Evolutionary conservation across 768 basidiomycete genomes (phyloP).

Genomic region (Boletus subparvulus): DNA sequence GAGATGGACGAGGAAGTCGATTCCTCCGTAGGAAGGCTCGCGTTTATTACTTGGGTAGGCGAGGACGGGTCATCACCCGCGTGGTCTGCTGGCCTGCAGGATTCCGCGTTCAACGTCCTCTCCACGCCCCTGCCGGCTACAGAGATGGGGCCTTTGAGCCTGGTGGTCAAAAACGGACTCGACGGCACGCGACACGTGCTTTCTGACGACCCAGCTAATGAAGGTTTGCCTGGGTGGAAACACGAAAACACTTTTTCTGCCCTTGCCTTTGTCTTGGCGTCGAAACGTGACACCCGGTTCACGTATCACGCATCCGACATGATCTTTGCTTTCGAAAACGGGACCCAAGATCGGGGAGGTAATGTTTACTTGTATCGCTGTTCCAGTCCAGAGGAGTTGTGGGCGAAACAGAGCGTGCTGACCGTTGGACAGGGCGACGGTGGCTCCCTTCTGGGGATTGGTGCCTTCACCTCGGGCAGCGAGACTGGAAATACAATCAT

Average conservation of each 20-base stretch:
- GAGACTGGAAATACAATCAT: slow-evolving; percentile 45
- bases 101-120: slow-evolving; percentile 52
- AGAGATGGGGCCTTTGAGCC: slow-evolving; percentile 29
- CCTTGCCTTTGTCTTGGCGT: slow-evolving; percentile 89
- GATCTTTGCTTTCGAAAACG: slow-evolving; percentile 85
- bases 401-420: slow-evolving; percentile 82
- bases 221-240: slow-evolving; percentile 50
- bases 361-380: slow-evolving; percentile 87
- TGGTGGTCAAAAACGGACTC: slow-evolving; percentile 70
- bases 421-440: slow-evolving; percentile 65
- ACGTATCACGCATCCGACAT: slow-evolving; percentile 64
- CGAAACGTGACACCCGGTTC: slow-evolving; percentile 87
- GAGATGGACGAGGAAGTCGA: slow-evolving; percentile 94
- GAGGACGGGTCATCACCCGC: slow-evolving; percentile 46
- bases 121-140: slow-evolving; percentile 68
- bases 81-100: slow-evolving; percentile 40
- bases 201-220: slow-evolving; percentile 20
- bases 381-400: slow-evolving; percentile 47
- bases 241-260: slow-evolving; percentile 87
- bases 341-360: slow-evolving; percentile 61
- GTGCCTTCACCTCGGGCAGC: slow-evolving; percentile 39
- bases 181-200: slow-evolving; percentile 69
- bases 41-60: slow-evolving; percentile 66
- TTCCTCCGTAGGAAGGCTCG: slow-evolving; percentile 62
- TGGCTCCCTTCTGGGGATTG: slow-evolving; percentile 79